Evolutionary conservation across 1,284 basidiomycete genomes (phyloP).

Genomic region (Cryptococcus wingfieldii): DNA sequence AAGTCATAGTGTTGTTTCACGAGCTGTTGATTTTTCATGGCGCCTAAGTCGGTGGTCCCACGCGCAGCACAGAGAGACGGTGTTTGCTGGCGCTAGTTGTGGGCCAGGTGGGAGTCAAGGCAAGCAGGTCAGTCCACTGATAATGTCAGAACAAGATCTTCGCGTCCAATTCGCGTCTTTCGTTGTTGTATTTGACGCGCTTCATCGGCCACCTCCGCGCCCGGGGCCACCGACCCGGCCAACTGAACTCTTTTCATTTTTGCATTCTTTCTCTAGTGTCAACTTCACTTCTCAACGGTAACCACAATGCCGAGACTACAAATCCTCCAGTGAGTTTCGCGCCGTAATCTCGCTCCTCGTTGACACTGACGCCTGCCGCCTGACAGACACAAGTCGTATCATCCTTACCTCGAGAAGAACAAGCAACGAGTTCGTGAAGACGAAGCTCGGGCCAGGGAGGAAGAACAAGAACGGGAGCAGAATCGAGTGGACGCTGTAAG

Average conservation of each 20-base stretch:
- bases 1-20: slow-evolving; percentile 7
- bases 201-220: background rate
- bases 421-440: slow-evolving; percentile 50
- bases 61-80: too few relatives aligned
- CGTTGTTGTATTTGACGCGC: background rate
- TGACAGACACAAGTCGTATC: slow-evolving; percentile 49
- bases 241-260: too few relatives aligned
- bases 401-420: slow-evolving; percentile 50
- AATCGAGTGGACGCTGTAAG: slow-evolving; percentile 35
- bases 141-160: too few relatives aligned
- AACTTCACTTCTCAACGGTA: too few relatives aligned
- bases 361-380: background rate
- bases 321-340: background rate
- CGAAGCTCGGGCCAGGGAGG: slow-evolving; percentile 43
- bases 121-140: too few relatives aligned
- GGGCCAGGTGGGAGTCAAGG: too few relatives aligned
- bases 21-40: slow-evolving; percentile 1
- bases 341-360: background rate
- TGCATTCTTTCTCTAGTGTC: too few relatives aligned
- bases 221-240: too few relatives aligned
- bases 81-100: too few relatives aligned
- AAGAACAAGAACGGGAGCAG: slow-evolving; percentile 37
- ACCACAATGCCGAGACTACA: too few relatives aligned
- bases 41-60: too few relatives aligned
- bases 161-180: too few relatives aligned